A percentile compares a stretch with the other conserved stretches of the same genome.
phyloP scores from a whole-genome alignment of 2,329 filamentous ascomycete species.

The Xylaria sp. region DNA sequence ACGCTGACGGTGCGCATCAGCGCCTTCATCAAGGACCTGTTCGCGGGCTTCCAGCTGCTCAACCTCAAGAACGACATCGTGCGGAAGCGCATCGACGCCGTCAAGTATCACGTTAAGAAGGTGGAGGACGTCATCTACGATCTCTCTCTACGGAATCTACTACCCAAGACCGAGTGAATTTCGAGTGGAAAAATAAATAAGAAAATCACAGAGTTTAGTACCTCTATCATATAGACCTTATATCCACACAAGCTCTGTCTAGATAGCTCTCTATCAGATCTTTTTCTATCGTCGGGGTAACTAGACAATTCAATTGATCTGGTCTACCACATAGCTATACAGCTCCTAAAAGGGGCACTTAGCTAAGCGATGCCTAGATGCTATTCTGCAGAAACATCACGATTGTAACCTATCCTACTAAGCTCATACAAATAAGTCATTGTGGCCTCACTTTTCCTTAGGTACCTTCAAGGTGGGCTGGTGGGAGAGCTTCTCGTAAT shows the following conservation, averaged over 20 bases:
- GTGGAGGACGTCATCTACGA: conserved; percentile 99
- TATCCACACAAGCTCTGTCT: background rate
- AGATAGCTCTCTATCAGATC: background rate
- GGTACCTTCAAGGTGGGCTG: conserved; percentile 24
- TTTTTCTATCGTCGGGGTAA: background rate
- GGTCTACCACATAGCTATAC: background rate
- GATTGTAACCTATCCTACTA: background rate
- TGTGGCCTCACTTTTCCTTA: conserved; percentile 16
- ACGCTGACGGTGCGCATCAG: conserved; percentile 87
- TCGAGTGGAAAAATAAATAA: background rate
- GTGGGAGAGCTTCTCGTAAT: conserved; percentile 31
- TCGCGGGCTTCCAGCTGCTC: conserved; percentile 94
- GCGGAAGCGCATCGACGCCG: conserved; percentile 86
- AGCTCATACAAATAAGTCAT: background rate
- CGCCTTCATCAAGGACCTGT: conserved; percentile 92
- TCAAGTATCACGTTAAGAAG: conserved; percentile 98
- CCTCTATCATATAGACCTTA: background rate
- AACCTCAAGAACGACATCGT: conserved; percentile 97
- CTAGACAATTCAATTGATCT: background rate
- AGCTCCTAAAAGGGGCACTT: background rate
- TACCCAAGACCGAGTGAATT: conserved; percentile 61
- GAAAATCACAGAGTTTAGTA: background rate
- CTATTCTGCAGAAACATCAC: background rate
- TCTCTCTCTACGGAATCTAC: conserved; percentile 84
- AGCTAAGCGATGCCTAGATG: background rate